phyloP scores from a whole-genome alignment of 2,329 filamentous ascomycete genomes.

The Fusarium mundagurra region DNA sequence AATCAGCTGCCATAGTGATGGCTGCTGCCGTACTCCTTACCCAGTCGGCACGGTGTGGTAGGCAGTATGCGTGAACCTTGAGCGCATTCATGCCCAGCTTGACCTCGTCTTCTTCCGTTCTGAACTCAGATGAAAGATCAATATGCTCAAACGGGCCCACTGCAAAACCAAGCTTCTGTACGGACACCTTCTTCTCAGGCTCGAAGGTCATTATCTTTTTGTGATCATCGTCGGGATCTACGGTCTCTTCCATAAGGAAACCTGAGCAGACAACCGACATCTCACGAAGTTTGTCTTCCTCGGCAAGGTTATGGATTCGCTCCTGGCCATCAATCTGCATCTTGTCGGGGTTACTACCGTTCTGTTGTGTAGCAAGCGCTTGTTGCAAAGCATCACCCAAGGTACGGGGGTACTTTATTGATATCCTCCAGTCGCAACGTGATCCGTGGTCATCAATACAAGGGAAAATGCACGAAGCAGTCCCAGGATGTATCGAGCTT shows the following conservation, averaged over 20 bases:
- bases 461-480: conserved; percentile 87
- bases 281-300: conserved; percentile 88
- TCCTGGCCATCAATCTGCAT: conserved; percentile 55
- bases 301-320: conserved; percentile 59
- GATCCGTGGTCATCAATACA: conserved; percentile 88
- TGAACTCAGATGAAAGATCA: conserved; percentile 83
- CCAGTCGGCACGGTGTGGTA: conserved; percentile 84
- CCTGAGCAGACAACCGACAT: conserved; percentile 93
- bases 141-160: conserved; percentile 95
- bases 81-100: conserved; percentile 88
- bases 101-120: conserved; percentile 91
- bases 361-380: conserved; percentile 55
- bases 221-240: conserved; percentile 78
- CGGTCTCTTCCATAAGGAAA: conserved; percentile 83
- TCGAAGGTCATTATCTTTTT: conserved; percentile 91
- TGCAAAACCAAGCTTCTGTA: conserved; percentile 92
- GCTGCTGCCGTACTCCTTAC: conserved; percentile 88
- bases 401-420: conserved; percentile 85
- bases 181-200: conserved; percentile 77
- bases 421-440: conserved; percentile 87
- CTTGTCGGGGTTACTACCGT: conserved; percentile 49
- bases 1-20: conserved; percentile 87
- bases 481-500: conserved; percentile 80
- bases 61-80: conserved; percentile 89
- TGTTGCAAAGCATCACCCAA: conserved; percentile 78